phyloP scores from a whole-genome alignment of 2,329 filamentous ascomycete species.

The Helicocarpus griseus region DNA sequence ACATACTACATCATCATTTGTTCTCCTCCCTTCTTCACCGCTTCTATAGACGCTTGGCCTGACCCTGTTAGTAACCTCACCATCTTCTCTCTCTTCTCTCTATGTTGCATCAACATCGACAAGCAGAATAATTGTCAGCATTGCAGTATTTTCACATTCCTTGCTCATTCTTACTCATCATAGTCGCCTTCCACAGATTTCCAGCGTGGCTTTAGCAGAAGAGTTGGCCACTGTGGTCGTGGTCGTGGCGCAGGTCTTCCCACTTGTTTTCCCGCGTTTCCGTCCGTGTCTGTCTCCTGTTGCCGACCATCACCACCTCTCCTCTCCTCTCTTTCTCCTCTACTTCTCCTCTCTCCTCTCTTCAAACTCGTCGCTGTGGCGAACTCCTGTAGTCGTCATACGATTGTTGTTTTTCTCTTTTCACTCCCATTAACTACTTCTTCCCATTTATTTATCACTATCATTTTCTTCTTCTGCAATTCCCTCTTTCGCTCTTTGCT shows the following conservation, averaged over 20 bases:
- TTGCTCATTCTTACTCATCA: slow-evolving; percentile 2
- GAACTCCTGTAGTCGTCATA: neutral
- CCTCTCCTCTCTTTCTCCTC: neutral
- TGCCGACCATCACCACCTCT: neutral
- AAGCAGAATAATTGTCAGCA: neutral
- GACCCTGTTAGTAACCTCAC: neutral
- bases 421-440: neutral
- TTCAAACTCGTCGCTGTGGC: neutral
- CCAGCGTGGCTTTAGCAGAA: slow-evolving; percentile 1
- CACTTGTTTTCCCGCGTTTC: neutral
- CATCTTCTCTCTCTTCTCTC: neutral
- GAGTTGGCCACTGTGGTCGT: neutral
- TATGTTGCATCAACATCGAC: neutral
- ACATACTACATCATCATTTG: neutral
- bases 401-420: neutral
- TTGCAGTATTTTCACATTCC: neutral
- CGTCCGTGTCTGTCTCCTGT: neutral
- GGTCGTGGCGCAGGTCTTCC: slow-evolving; percentile 4
- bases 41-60: neutral
- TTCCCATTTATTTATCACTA: neutral
- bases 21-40: neutral
- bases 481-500: neutral
- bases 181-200: slow-evolving; percentile 3
- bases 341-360: neutral
- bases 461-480: neutral